A percentile compares a stretch with the other conserved stretches of the same genome.
Evolutionary conservation across 345 rosid species (phyloP).

Genomic region (Dipteronia sinensis): DNA sequence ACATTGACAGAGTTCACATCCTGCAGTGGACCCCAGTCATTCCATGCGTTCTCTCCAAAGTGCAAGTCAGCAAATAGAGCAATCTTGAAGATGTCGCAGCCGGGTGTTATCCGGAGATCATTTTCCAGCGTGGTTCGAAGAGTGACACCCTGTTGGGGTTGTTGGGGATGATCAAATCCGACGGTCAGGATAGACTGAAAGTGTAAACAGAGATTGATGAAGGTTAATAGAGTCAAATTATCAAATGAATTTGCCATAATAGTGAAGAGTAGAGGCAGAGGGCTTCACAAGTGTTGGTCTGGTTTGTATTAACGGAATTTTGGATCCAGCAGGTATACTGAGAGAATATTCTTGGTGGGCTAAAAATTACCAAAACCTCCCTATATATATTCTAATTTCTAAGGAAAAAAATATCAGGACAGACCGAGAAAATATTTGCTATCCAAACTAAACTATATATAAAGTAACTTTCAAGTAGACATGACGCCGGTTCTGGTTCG

Average conservation of each 20-base stretch:
- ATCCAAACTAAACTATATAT: too few species aligned
- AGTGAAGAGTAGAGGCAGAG: not conserved
- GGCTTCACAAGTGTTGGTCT: not conserved
- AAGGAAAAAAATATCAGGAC: too few species aligned
- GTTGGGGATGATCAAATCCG: conserved; percentile 11
- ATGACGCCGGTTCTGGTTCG: too few species aligned
- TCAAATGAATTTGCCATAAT: not conserved
- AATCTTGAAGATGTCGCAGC: conserved; percentile 21
- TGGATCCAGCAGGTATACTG: not conserved
- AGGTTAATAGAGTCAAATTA: not conserved
- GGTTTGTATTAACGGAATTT: not conserved
- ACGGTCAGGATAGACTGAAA: conserved; percentile 24
- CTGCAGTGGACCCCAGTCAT: conserved; percentile 40
- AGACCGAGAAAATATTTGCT: too few species aligned
- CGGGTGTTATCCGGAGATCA: conserved; percentile 6
- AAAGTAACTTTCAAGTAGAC: too few species aligned
- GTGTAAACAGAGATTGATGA: conserved; percentile 1
- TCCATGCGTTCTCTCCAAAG: conserved; percentile 41
- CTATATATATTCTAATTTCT: not conserved
- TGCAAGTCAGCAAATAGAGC: conserved; percentile 44
- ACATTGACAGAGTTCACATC: conserved; percentile 34
- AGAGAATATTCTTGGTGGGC: not conserved
- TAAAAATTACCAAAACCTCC: not conserved
- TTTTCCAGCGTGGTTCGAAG: conserved; percentile 7
- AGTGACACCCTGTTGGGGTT: conserved; percentile 14